Evolutionary conservation across 2,329 filamentous ascomycete genomes (phyloP), one percentile per base, ranked within the genome.

Genomic region (Pseudopyrenochaeta lycopersici): DNA sequence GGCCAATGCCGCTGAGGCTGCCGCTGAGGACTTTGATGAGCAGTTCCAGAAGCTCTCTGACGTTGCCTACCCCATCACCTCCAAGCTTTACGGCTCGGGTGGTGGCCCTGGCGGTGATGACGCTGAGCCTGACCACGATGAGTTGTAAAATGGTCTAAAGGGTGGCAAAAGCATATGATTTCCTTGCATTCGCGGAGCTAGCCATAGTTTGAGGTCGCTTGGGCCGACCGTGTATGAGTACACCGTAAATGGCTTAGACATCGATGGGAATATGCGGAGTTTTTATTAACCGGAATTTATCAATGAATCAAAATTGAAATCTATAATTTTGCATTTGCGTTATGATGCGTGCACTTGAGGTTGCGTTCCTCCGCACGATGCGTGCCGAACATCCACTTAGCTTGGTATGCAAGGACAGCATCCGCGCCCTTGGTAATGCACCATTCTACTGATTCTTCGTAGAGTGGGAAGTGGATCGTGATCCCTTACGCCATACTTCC

Each of bases 41-140:
- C 94, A 98, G 85, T 97, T 96, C 85, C 94, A 99, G 90, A 97
- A 97, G 87, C 87, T 99, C 67, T 96, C 91, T 71, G 90, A 90
- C 78, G 91, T 97, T 63, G 95, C 95, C 49, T 97, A 98, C 84
- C 95, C 95, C 67, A 99, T 99, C 82, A 99, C 95, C 71, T 96
- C 91, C 84, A 99, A 99, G 88, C 86, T 97, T 73, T 97, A 97
- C 84, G 82, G 78, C 67, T 87, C 70, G 56, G 71, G 86, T 64
- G 79, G 76, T 68, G 88, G 86, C 56, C 88, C 85, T 65, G 87
- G 84, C 61, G 89, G 84, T 60, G 89, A 91, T 64, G 90, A 92
- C 65, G 90, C 79, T 66, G 74, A 77, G 54, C 70, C 71, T 42
- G 75, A 73, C 39, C 81, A 83, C 72, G 81, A 82, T 56, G 81